Conservation (phyloP, 768 basidiomycete species). For the Phaeotremella skinneri region DNA sequence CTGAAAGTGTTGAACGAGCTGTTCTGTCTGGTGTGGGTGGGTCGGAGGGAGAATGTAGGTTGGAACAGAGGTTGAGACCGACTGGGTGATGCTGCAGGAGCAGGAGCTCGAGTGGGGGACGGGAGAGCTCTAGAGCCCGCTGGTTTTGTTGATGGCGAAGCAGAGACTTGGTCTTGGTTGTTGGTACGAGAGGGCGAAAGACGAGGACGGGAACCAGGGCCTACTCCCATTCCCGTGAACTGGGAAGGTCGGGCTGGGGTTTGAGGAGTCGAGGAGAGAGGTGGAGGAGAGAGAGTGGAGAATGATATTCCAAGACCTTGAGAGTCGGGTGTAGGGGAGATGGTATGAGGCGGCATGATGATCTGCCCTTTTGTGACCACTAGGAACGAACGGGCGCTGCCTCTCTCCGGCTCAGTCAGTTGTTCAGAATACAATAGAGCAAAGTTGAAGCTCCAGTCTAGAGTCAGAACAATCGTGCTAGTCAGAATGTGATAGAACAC, state of each 20-base stretch:
- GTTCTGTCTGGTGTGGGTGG: slow-evolving; percentile 29
- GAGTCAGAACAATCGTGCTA: too few relatives aligned
- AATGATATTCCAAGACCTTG: slow-evolving; percentile 40
- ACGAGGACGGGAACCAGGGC: background rate
- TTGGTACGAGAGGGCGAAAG: background rate
- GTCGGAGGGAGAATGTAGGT: slow-evolving; percentile 32
- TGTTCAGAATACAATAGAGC: too few relatives aligned
- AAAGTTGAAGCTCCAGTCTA: too few relatives aligned
- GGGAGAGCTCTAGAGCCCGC: slow-evolving; percentile 5
- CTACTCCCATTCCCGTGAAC: slow-evolving; percentile 22
- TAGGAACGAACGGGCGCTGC: too few relatives aligned
- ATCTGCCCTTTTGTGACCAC: too few relatives aligned
- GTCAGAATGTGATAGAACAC: too few relatives aligned
- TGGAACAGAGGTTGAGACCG: slow-evolving; percentile 18
- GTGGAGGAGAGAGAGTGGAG: slow-evolving; percentile 35
- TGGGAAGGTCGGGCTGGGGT: background rate
- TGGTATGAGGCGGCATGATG: slow-evolving; percentile 32
- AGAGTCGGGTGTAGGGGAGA: slow-evolving; percentile 26
- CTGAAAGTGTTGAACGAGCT: slow-evolving; percentile 29
- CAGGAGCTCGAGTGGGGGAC: slow-evolving; percentile 5
- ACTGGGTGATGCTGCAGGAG: background rate
- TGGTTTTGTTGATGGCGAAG: background rate
- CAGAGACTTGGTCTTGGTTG: background rate
- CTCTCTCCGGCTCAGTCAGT: too few relatives aligned
- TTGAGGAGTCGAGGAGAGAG: slow-evolving; percentile 6